Conservation (phyloP, 768 basidiomycete genomes). For the Pleurotus salmoneostramineus region DNA sequence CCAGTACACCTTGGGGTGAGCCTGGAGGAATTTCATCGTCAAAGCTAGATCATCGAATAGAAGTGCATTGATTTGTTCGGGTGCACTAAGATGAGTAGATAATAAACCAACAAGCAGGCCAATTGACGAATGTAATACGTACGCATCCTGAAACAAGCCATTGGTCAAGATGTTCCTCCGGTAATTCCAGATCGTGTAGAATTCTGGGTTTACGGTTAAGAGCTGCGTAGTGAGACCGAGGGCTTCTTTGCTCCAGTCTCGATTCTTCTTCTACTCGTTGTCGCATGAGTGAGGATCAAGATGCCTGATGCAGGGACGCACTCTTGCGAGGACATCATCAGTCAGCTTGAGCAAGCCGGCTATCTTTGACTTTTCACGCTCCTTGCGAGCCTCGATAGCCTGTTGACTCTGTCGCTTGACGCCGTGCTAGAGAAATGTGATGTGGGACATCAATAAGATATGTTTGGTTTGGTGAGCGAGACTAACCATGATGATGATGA, state of each 20-base stretch:
- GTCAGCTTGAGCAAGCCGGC: constrained; percentile 69
- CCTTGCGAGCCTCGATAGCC: constrained; percentile 60
- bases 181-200: constrained; percentile 97
- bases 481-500: constrained; percentile 18
- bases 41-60: constrained; percentile 73
- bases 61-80: constrained; percentile 55
- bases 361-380: constrained; percentile 73
- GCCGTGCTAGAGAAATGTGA: constrained; percentile 50
- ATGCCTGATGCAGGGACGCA: constrained; percentile 25
- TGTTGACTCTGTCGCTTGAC: constrained; percentile 65
- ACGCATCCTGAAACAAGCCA: constrained; percentile 71
- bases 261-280: constrained; percentile 54
- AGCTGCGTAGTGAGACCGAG: constrained; percentile 74
- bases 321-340: constrained; percentile 59
- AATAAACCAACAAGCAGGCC: neutral
- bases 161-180: constrained; percentile 73
- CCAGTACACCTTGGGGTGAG: constrained; percentile 95
- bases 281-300: neutral
- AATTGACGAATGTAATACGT: constrained; percentile 9
- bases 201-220: constrained; percentile 87
- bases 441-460: neutral
- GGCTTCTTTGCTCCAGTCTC: constrained; percentile 71
- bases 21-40: constrained; percentile 77
- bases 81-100: constrained; percentile 37
- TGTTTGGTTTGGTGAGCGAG: neutral